Evolutionary conservation across 179 eudicot species (phyloP).

Genomic region (Beta macrorhiza): DNA sequence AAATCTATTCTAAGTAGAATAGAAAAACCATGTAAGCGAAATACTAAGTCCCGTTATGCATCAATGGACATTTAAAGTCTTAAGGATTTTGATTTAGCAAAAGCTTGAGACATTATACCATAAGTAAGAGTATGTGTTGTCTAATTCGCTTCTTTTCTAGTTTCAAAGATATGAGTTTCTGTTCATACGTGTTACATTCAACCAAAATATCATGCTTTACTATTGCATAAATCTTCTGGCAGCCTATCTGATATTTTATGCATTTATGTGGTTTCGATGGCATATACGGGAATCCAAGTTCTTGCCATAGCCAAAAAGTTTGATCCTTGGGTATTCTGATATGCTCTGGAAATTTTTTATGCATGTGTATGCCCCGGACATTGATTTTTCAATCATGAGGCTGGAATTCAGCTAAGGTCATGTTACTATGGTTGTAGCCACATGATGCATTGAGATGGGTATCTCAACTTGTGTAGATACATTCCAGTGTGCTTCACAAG

Average conservation of each 20-base stretch:
- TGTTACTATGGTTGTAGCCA: background rate
- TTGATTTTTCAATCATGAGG: background rate
- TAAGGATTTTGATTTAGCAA: background rate
- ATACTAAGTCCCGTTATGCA: too few species aligned
- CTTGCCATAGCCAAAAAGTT: background rate
- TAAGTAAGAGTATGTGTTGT: background rate
- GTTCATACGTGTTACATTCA: background rate
- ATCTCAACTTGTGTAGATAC: background rate
- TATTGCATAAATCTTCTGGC: background rate
- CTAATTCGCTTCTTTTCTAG: background rate
- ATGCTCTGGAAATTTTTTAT: background rate
- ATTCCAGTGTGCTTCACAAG: background rate
- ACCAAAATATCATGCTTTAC: too few species aligned
- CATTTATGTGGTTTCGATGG: background rate
- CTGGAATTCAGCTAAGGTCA: background rate
- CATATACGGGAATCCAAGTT: background rate
- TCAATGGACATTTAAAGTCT: background rate
- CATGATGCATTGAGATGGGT: background rate
- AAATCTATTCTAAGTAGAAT: too few species aligned
- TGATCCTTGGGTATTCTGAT: background rate
- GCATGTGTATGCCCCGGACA: background rate
- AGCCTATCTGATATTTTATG: background rate
- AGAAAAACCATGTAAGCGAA: too few species aligned
- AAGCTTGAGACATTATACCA: background rate
- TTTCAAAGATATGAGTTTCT: background rate